Evolutionary conservation across 306 rosid genomes (phyloP), one percentile per base, ranked within the genome.

Genomic region (Vigna nakashimae): DNA sequence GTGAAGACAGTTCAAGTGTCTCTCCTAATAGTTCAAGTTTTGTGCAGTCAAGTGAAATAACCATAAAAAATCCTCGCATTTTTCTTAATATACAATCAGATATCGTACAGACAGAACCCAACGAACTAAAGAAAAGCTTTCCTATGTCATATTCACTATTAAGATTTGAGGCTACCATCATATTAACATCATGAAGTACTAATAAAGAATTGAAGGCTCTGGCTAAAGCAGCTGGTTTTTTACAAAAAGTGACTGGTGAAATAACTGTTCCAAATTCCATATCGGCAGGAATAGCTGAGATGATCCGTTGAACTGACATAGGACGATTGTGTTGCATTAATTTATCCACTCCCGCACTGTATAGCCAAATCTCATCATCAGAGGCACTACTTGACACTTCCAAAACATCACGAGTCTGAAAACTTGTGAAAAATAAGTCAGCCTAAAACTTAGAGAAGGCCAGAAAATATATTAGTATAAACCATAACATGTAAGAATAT

Each of bases 41-140:
- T 59, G 97, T 94, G 88, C 83, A 94, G 70, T 89, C 97, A 87
- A 91, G 98, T 65, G 92, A 94, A 77, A 90, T 86, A 79, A 85
- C 95, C 97, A 89, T 94, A 81, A 94, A 90, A 81, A 90, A 82
- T 68, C 91, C 97, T 82, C 97, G 89, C 78, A 94, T 52, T 86
- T 89, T 90, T 86, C 98, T 86, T 43, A 85, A 71, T 75, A 91
- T 69, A 85, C 89, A 94, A 88, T 94, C 98, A 78, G 94, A 90
- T 82, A 91, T 81, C 40, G 93, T 89, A 82, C 84, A 89, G 63
- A 91, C 81, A 86, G 98, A 91, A 89, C 83, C 83, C 87, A 94
- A 81, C 0, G 92, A 85, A 84, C 96, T 94, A 88, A 85, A 94
- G 82, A 94, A 91, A 51, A 91, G 79, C 52, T 88, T 85, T 85